Evolutionary conservation across 805 yeast genomes (phyloP), one percentile per base, ranked within the genome.

Genomic region (Aciculoconidium aculeatum): DNA sequence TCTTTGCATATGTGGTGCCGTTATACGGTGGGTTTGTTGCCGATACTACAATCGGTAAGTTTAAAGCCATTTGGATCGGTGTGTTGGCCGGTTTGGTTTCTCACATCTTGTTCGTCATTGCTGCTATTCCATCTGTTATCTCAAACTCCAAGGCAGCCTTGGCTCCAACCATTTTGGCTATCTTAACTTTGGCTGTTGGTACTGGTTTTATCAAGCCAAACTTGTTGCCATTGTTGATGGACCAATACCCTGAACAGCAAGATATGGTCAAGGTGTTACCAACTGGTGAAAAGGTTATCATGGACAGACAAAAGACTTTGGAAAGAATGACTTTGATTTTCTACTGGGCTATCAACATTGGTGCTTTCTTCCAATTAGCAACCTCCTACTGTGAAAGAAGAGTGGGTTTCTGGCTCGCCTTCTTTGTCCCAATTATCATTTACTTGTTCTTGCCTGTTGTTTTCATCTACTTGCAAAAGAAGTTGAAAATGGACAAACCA

Each of bases 201-300:
- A 68, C 77, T 20, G 77, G 77, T 40, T 61, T 68, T 32, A 69
- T 72, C 41, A 72, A 72, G 44, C 73, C 77, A 33, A 72, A 71
- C 42, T 60, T 72, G 34, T 55, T 67, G 35, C 73, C 75, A 5
- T 51, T 67, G 27, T 47, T 67, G 30, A 53, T 66, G 54, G 84
- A 59, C 36, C 67, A 61, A 49, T 55, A 55, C 49, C 77, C 79
- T 25, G 71, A 75, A 49, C 61, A 71, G 34, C 66, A 70, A 41
- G 80, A 76, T 39, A 73, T 69, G 28, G 72, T 83, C 32, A 70
- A 66, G 51, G 72, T 70, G 3, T 59, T 70, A 34, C 68, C 70
- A 40, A 49, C 64, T 15, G 94, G 94, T 34, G 77, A 76, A 47
- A 66, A 68, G 27, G 88, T 81, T 19, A 74, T 80, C 42, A 54